A percentile compares a stretch with the other conserved stretches of the same genome.
Conservation (phyloP, 345 rosid species). For the thale cress (Arabidopsis thaliana) region DNA sequence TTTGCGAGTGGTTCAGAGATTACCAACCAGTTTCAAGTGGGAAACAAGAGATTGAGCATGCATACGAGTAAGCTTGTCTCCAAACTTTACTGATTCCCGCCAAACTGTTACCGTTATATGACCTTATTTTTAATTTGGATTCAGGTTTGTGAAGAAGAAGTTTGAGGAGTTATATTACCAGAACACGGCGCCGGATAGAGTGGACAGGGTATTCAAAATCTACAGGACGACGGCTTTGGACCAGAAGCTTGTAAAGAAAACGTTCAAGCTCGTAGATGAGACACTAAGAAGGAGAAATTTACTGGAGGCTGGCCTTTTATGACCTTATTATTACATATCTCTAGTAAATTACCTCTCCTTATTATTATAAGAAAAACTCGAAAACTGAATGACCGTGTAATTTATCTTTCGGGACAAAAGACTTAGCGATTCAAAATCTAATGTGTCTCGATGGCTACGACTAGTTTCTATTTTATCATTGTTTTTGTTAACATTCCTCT, state of each 20-base stretch:
- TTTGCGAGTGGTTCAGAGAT: constrained; percentile 94
- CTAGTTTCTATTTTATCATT: neutral
- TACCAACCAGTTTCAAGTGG: constrained; percentile 87
- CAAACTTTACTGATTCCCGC: neutral
- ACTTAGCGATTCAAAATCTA: constrained; percentile 6
- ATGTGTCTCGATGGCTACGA: constrained; percentile 6
- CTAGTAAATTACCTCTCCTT: constrained; percentile 26
- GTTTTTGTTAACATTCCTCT: neutral
- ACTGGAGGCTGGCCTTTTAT: constrained; percentile 90
- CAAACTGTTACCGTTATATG: neutral
- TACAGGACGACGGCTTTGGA: constrained; percentile 94
- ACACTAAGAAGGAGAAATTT: constrained; percentile 90
- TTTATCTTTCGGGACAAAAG: constrained; percentile 15
- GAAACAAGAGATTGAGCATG: constrained; percentile 94
- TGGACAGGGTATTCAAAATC: constrained; percentile 94
- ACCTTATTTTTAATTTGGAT: neutral
- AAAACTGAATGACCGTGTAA: constrained; percentile 4
- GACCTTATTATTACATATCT: constrained; percentile 39
- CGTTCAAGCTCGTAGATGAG: constrained; percentile 98
- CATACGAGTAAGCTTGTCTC: constrained; percentile 76
- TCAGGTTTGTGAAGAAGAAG: constrained; percentile 93
- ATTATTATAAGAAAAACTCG: neutral
- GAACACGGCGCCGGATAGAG: constrained; percentile 78
- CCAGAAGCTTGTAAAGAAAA: constrained; percentile 97
- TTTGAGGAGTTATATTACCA: constrained; percentile 93